Conservation (phyloP, 768 basidiomycete genomes). For the Leccinum truebloodii region DNA sequence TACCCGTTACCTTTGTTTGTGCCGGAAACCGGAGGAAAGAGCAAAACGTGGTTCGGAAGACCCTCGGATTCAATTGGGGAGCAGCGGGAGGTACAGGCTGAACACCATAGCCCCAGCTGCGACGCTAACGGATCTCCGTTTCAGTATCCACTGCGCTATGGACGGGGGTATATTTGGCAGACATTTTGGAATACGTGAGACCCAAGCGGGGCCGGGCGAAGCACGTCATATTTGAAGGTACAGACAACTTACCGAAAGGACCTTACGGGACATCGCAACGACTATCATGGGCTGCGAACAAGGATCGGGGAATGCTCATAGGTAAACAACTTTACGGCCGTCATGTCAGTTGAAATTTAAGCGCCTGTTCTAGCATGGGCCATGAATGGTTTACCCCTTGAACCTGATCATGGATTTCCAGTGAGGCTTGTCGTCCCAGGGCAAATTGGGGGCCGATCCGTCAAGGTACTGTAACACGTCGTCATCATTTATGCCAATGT, state of each 20-base stretch:
- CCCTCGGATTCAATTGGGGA: slow-evolving; percentile 59
- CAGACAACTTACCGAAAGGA: slow-evolving; percentile 56
- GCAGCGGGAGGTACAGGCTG: slow-evolving; percentile 38
- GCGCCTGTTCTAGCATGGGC: slow-evolving; percentile 39
- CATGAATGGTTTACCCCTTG: slow-evolving; percentile 60
- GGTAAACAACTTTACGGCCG: slow-evolving; percentile 18
- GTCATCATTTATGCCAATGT: not conserved
- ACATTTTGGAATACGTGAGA: slow-evolving; percentile 48
- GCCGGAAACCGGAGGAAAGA: slow-evolving; percentile 68
- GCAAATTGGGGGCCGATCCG: slow-evolving; percentile 60
- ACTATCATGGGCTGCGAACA: slow-evolving; percentile 46
- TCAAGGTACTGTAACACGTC: slow-evolving; percentile 32
- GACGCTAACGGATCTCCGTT: slow-evolving; percentile 5
- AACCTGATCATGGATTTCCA: slow-evolving; percentile 67
- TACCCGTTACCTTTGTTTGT: slow-evolving; percentile 63
- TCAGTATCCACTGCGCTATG: slow-evolving; percentile 54
- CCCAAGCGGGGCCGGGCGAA: slow-evolving; percentile 40
- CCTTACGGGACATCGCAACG: slow-evolving; percentile 57
- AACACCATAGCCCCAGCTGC: not conserved
- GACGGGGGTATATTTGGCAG: slow-evolving; percentile 59
- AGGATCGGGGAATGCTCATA: slow-evolving; percentile 51
- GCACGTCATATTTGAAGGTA: slow-evolving; percentile 62
- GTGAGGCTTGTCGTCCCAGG: slow-evolving; percentile 64
- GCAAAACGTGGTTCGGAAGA: slow-evolving; percentile 60
- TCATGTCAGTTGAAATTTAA: not conserved